phyloP scores from a whole-genome alignment of 305 asterid species.

The Ajuga reptans region DNA sequence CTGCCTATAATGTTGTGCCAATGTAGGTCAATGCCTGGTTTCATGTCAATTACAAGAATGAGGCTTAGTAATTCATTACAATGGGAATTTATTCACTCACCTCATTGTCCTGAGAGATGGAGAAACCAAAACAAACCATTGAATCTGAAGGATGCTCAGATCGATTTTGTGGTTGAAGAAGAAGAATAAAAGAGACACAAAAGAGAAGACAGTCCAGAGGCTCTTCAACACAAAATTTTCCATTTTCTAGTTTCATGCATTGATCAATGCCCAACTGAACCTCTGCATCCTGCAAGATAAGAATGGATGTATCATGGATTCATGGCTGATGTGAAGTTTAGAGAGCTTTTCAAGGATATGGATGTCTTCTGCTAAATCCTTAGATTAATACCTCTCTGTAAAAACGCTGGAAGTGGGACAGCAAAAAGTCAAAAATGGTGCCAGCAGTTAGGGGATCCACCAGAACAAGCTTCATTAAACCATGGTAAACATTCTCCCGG shows the following conservation, averaged over 20 bases:
- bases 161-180: constrained; percentile 63
- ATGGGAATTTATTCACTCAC: constrained; percentile 26
- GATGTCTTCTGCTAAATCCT: neutral
- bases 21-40: constrained; percentile 17
- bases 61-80: neutral
- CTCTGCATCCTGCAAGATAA: constrained; percentile 49
- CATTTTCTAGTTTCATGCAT: constrained; percentile 54
- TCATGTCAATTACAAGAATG: constrained; percentile 12
- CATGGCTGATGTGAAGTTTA: neutral
- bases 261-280: constrained; percentile 41
- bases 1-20: constrained; percentile 32
- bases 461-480: constrained; percentile 70
- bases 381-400: constrained; percentile 52
- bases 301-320: too few species aligned
- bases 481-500: constrained; percentile 56
- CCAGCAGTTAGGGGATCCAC: constrained; percentile 59
- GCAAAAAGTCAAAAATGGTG: constrained; percentile 53
- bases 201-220: constrained; percentile 78
- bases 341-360: neutral
- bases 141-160: constrained; percentile 50
- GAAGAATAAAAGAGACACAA: constrained; percentile 73
- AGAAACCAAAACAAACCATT: constrained; percentile 64
- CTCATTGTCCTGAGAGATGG: constrained; percentile 74
- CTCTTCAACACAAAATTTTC: constrained; percentile 56
- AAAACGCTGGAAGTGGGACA: constrained; percentile 67